Evolutionary conservation across 1,284 basidiomycete genomes (phyloP).

Genomic region (Malassezia furfur): DNA sequence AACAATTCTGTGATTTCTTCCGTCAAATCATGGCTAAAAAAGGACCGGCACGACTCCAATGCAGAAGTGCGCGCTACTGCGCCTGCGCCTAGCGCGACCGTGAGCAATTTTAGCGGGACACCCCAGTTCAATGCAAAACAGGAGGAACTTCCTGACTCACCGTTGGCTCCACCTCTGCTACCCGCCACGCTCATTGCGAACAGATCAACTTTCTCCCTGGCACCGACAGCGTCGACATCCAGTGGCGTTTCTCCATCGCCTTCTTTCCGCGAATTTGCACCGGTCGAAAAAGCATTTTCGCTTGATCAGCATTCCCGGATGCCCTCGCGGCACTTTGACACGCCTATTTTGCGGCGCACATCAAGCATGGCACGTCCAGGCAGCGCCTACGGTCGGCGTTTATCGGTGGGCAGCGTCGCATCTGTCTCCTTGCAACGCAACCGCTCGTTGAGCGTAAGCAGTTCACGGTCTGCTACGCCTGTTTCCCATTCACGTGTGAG

Average conservation of each 20-base stretch:
- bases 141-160: neutral
- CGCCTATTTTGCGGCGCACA: neutral
- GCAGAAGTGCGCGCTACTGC: neutral
- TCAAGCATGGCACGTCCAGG: neutral
- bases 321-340: neutral
- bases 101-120: too few species aligned
- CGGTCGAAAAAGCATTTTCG: neutral
- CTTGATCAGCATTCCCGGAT: too few species aligned
- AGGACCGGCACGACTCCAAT: neutral
- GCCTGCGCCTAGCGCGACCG: neutral
- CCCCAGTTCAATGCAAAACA: neutral
- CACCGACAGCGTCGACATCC: neutral
- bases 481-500: neutral
- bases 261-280: neutral
- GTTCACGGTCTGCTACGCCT: neutral
- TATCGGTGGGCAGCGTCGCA: slow-evolving; percentile 1
- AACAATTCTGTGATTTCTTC: neutral
- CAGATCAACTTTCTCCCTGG: neutral
- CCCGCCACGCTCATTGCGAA: neutral
- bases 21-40: neutral
- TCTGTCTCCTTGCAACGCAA: neutral
- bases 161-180: neutral
- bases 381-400: neutral
- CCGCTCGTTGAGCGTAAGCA: neutral
- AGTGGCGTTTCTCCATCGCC: neutral